Evolutionary conservation across 768 basidiomycete species (phyloP), one percentile per base, ranked within the genome.

Genomic region (Suillus hirtellus): DNA sequence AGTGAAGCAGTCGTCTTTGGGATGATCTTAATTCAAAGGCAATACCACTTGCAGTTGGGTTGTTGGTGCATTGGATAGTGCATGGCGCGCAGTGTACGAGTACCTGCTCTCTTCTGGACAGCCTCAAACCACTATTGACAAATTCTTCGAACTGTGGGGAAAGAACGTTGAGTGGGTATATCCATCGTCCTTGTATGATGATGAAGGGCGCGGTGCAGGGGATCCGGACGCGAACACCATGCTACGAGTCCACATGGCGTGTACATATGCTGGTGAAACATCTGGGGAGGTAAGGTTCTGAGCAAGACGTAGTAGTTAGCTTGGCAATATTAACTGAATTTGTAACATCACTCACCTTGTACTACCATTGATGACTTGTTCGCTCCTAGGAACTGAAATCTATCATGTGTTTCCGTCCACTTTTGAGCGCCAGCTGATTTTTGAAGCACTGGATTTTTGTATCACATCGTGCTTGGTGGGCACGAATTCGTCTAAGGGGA

Each of bases 31-130:
- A 42, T 31, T 24, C 7, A 56, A 35, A 21, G 52, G 3, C n/a
- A 21, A 61, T 17, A 19, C 21, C 19, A 40, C 19, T 7, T 43
- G 3, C 52, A 76, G 76, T 2, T 81, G 80, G 79, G 73, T 80
- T 2, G 77, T 72, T 3, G 78, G 80, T 14, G 80, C 55, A 62
- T 70, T 81, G 12, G 76, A 80, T 54, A 77, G 77, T 24, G 72
- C 73, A 3, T 77, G 75, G 75, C 68, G 71, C 8, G 73, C 76
- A 0, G 77, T 80, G 9, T 63, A 72, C 37, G 65, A 73, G 40
- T 70, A 72, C 27, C 65, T 71, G 40, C 64, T 62, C 49, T 12
- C 67, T 40, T 63, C 65, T 53, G 14, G 43, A 10, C 68, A 72
- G 34, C 1, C 14, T 17, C 27, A 65, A 1, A 59, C 67, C 59